These are phyloP conservation scores for Protoeuglena noctilucae DNA, from an alignment of 139 green algal genomes.

Conservation along the genomic window DNA sequence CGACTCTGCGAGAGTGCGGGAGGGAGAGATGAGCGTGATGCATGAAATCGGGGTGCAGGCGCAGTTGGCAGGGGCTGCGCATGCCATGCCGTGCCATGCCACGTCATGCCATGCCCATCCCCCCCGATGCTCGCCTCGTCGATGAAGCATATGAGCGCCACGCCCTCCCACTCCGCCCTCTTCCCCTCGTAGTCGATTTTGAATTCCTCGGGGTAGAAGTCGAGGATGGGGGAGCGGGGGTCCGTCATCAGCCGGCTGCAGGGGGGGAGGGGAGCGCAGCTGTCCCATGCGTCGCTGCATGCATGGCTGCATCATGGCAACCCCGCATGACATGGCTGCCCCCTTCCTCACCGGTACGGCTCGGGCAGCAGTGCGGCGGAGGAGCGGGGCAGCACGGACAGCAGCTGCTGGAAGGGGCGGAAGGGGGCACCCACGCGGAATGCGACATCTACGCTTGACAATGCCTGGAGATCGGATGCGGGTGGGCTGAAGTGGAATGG, in stretches of 20 bases:
- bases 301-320: neutral
- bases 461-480: slow-evolving; percentile 37
- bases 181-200: slow-evolving; percentile 81
- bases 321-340: neutral
- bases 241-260: slow-evolving; percentile 47
- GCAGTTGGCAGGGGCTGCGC: neutral
- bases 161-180: slow-evolving; percentile 73
- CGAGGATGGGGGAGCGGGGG: slow-evolving; percentile 51
- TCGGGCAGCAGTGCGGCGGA: slow-evolving; percentile 50
- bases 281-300: too few species aligned
- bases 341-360: slow-evolving; percentile 47
- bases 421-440: slow-evolving; percentile 69
- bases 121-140: neutral
- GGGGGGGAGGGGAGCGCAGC: too few species aligned
- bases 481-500: slow-evolving; percentile 83
- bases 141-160: slow-evolving; percentile 18
- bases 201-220: slow-evolving; percentile 76
- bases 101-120: neutral
- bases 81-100: neutral
- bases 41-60: neutral
- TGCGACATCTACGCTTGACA: slow-evolving; percentile 8
- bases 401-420: slow-evolving; percentile 74
- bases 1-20: neutral
- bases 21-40: slow-evolving; percentile 46
- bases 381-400: slow-evolving; percentile 65